A percentile compares a stretch with the other conserved stretches of the same genome.
Conservation (phyloP, 371 early-diverging fungal genomes). For the Smittium mucronatum region DNA sequence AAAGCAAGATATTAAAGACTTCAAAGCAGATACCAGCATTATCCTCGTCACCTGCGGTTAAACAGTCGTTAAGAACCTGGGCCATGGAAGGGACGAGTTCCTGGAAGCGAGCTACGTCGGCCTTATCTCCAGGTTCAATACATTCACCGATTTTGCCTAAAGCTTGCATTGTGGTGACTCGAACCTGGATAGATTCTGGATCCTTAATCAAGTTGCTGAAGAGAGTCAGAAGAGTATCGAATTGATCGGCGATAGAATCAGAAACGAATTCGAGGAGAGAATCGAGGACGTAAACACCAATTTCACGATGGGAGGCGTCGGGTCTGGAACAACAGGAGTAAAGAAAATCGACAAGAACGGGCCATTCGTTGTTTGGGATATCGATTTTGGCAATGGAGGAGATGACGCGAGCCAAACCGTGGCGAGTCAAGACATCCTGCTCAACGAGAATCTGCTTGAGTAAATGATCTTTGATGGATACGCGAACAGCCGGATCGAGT, state of each 20-base stretch:
- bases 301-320: conserved; percentile 63
- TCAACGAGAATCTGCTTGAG: conserved; percentile 57
- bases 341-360: conserved; percentile 58
- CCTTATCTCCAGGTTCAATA: conserved; percentile 54
- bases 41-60: conserved; percentile 55
- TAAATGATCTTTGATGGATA: conserved; percentile 44
- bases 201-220: conserved; percentile 63
- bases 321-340: conserved; percentile 58
- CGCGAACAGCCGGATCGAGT: conserved; percentile 40
- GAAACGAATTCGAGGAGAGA: conserved; percentile 71
- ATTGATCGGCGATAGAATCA: conserved; percentile 44
- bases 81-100: conserved; percentile 72
- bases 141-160: conserved; percentile 73
- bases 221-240: conserved; percentile 50
- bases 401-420: conserved; percentile 71
- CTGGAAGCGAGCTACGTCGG: conserved; percentile 51
- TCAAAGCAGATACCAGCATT: conserved; percentile 64
- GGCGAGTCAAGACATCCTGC: conserved; percentile 58
- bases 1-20: conserved; percentile 62
- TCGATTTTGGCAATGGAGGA: conserved; percentile 75
- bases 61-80: conserved; percentile 56
- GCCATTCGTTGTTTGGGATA: conserved; percentile 62
- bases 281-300: conserved; percentile 69
- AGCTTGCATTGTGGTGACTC: conserved; percentile 66
- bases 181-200: conserved; percentile 65